Percentiles rank a stretch among this genome's conserved stretches.
Conservation (phyloP, 345 rosid species). For the Eucalyptus caleyi region DNA sequence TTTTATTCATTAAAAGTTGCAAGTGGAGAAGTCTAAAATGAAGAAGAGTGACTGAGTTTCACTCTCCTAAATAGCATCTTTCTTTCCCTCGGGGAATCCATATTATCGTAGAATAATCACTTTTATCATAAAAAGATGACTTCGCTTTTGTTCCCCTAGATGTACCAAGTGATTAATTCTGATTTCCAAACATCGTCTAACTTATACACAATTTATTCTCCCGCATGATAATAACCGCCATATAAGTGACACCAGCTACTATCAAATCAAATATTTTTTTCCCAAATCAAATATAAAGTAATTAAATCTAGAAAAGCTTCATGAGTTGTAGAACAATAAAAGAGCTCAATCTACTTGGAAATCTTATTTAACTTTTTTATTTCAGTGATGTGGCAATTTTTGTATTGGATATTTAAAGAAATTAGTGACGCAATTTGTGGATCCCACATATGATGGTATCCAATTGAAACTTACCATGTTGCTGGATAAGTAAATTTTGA, state of each 20-base stretch:
- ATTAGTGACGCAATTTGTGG: not conserved
- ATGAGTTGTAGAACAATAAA: not conserved
- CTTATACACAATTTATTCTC: too few relatives aligned
- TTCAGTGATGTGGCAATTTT: not conserved
- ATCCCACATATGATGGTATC: not conserved
- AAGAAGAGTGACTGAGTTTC: not conserved
- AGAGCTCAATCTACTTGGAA: not conserved
- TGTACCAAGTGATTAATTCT: too few relatives aligned
- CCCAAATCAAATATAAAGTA: not conserved
- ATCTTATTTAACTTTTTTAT: too few relatives aligned
- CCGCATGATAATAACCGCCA: too few relatives aligned
- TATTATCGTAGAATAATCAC: too few relatives aligned
- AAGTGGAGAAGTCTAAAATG: not conserved
- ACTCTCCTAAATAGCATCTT: not conserved
- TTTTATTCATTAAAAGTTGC: not conserved
- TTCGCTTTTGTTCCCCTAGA: too few relatives aligned
- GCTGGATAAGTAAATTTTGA: not conserved
- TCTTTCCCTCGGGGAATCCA: too few relatives aligned
- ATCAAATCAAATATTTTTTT: too few relatives aligned
- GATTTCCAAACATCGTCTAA: too few relatives aligned
- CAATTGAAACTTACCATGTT: not conserved
- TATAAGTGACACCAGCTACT: too few relatives aligned
- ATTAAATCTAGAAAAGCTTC: not conserved
- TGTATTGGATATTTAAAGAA: not conserved
- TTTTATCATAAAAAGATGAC: too few relatives aligned